Conservation (phyloP, 768 basidiomycete genomes). For the Fomitopsis pulvina region DNA sequence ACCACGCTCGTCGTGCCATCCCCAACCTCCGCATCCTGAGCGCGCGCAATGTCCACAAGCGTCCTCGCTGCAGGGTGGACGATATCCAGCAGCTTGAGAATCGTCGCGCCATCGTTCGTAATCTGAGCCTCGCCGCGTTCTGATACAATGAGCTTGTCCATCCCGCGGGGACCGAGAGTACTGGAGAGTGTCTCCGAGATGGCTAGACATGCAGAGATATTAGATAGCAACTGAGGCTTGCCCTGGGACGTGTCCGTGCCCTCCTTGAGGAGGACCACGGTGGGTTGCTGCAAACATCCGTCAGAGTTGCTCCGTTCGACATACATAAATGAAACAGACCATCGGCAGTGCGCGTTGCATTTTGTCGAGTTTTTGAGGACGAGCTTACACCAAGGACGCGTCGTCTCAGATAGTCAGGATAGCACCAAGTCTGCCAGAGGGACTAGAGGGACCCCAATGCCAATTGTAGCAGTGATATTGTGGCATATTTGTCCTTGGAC, state of each 20-base stretch:
- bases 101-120: conserved; percentile 99
- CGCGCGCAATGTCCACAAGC: conserved; percentile 96
- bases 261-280: conserved; percentile 92
- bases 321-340: conserved; percentile 36
- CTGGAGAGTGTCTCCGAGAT: conserved; percentile 87
- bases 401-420: neutral
- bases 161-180: conserved; percentile 96
- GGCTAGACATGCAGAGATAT: conserved; percentile 94
- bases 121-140: conserved; percentile 96
- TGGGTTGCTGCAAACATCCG: conserved; percentile 70
- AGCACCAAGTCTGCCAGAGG: too few species aligned
- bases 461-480: conserved; percentile 6
- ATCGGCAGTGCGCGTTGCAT: conserved; percentile 85
- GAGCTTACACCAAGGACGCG: neutral
- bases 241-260: conserved; percentile 97
- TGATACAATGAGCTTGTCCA: conserved; percentile 97
- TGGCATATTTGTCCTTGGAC: conserved; percentile 14
- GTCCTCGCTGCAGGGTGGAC: conserved; percentile 97
- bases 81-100: conserved; percentile 94
- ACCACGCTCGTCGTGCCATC: conserved; percentile 98
- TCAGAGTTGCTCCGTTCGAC: neutral
- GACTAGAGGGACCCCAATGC: too few species aligned
- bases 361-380: conserved; percentile 27
- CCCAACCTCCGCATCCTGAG: conserved; percentile 97
- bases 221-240: conserved; percentile 85